Base-by-base conservation (phyloP, 441 rosid genomes). In the Erodium chrysanthum region DNA sequence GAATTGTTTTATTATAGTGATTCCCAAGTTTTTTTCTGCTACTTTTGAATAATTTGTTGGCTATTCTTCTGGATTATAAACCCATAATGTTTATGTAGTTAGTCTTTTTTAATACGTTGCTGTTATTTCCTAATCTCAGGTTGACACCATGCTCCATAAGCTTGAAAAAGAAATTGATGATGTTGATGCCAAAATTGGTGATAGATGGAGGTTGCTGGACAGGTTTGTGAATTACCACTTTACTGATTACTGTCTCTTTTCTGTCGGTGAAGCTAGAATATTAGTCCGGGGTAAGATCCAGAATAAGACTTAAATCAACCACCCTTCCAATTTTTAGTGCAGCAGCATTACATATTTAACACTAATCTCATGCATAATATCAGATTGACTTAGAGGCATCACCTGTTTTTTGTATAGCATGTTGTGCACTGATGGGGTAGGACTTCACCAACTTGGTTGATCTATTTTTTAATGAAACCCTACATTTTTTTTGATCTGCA, bases 151-250 rank as follows among this genome's bases (percentile, higher is more conserved):
- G 97, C 96, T 92, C 69, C 96, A 92, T 62, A 89, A 88, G 72
- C 90, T 92, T 21, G 96, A 89, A 75, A 92, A 88, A 68, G 97
- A 92, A 85, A 91, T 91, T 68, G 96, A 91, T 70, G 92, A 87
- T 64, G 96, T 91, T 22, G 96, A 88, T 73, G 89, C 88, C 70
- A 87, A 88, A 86, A 92, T 92, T 73, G 96, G 96, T 40, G 88
- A 85, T 77, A 86, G 87, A 25, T 92, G 98, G 98, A 76, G 91
- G 66, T 78, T 89, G 66, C 86, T 92, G 40, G 96, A 92, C 78
- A 88, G 91, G 97, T 89, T 75, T 76, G 85, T 80, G 33, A 54
- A n/a, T 67, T 71, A 58, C n/a, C 50, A 33, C 68, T 66, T 62
- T 64, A 3, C 29, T 27, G 3, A 27, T 27, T 27, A 27, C 29